Evolutionary conservation across 306 rosid species (phyloP), one percentile per base, ranked within the genome.

Genomic region (Malus sylvestris): DNA sequence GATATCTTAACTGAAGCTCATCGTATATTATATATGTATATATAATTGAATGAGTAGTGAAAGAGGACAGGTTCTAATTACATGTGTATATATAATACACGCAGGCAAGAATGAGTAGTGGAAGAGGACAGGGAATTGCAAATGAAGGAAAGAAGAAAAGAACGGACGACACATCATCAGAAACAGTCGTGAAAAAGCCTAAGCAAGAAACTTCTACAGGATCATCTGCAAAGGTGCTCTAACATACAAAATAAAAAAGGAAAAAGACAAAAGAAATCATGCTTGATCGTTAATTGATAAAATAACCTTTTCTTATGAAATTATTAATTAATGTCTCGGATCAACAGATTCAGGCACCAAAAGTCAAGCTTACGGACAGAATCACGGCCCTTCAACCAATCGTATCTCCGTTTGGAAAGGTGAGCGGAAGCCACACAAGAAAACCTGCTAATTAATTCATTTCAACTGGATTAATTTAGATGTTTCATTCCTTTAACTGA

Each of bases 401-500:
- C 75, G 98, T 95, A 81, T 92, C 98, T 79, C 98, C 98, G 57
- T 95, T 95, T 81, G 98, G 98, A 87, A 95, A 95, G 97, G 98
- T 95, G 45, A 59, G 79, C 71, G 49, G 22, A 61, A 19, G 45
- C 45, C 42, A 33, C 23, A 3, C 71, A 83, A 79, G 81, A 82
- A 68, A 64, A 55, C 63, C 55, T 13, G 52, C 33, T 35, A 57
- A 16, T 15, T n/a, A 67, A 25, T 27, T 52, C 20, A 58, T 42
- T 30, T 69, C 11, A 45, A 68, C n/a, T 52, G 40, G 77, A 22
- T 16, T 11, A 61, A 38, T 30, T 15, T 40, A 74, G 25, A 59
- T n/a, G 70, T 33, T 68, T 16, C 5, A 6, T 40, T 70, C 10
- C 33, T 22, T 46, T 16, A 27, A 44, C 27, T 53, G 30, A 8